These are phyloP conservation scores for Lactarius trivialis DNA, from an alignment of 768 basidiomycete species.

Conservation along the genomic window DNA sequence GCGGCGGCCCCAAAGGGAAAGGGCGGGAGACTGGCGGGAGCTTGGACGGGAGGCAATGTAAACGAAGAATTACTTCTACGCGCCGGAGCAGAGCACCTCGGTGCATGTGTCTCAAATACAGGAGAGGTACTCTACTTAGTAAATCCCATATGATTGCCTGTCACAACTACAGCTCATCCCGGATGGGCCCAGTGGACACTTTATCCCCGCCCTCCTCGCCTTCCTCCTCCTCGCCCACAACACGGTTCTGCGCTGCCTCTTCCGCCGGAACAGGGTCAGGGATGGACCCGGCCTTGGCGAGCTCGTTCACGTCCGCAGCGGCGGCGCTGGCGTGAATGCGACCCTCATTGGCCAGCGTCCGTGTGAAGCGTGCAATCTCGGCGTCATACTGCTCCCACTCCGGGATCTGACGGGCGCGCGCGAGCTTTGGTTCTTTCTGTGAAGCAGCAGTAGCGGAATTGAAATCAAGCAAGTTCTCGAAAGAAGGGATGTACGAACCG, in stretches of 20 bases:
- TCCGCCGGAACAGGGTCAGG: background rate
- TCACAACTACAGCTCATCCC: constrained; percentile 10
- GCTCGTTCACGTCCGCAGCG: constrained; percentile 60
- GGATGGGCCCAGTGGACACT: background rate
- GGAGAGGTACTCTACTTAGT: no score
- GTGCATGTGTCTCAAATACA: no score
- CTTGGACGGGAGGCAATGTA: no score
- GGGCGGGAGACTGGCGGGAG: no score
- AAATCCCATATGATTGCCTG: background rate
- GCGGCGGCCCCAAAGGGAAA: no score
- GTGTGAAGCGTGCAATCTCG: constrained; percentile 82
- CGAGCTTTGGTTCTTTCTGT: constrained; percentile 96
- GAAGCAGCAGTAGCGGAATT: background rate
- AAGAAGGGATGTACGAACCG: constrained; percentile 43
- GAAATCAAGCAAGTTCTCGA: background rate
- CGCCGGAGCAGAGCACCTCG: no score
- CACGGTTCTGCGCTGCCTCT: background rate
- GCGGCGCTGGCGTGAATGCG: constrained; percentile 61
- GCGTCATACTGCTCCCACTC: constrained; percentile 95
- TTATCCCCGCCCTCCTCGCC: background rate
- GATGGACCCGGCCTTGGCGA: constrained; percentile 46
- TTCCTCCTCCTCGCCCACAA: background rate
- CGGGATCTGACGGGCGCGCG: constrained; percentile 88
- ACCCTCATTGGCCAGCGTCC: constrained; percentile 62
- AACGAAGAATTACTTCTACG: no score